Evolutionary conservation across 495 filamentous ascomycete species (phyloP).

Genomic region (Hypomontagnella monticulosa): DNA sequence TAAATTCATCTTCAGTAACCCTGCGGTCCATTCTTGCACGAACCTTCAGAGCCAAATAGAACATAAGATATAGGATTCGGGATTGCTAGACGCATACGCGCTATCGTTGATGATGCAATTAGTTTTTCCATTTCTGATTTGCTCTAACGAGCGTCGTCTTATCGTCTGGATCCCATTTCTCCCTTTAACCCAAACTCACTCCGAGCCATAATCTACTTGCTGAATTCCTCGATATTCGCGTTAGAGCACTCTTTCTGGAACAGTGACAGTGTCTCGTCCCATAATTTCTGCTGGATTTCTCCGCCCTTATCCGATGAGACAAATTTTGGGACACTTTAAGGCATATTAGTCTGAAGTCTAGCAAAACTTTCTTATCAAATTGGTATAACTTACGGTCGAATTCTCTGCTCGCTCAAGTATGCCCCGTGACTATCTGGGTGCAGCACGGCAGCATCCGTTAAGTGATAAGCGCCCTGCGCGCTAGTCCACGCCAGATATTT

Average conservation of each 20-base stretch:
- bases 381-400: slow-evolving; percentile 32
- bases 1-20: no score
- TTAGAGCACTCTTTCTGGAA: slow-evolving; percentile 29
- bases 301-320: slow-evolving; percentile 52
- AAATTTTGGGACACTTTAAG: slow-evolving; percentile 34
- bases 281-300: slow-evolving; percentile 49
- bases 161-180: not conserved
- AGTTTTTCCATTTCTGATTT: not conserved
- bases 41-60: no score
- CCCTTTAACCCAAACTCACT: not conserved
- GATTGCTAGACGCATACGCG: no score
- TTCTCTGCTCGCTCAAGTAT: slow-evolving; percentile 40
- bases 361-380: not conserved
- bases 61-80: no score
- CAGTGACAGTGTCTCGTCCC: slow-evolving; percentile 55
- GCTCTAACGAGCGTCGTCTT: not conserved
- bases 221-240: slow-evolving; percentile 34
- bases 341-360: slow-evolving; percentile 1
- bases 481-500: slow-evolving; percentile 31
- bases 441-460: slow-evolving; percentile 33
- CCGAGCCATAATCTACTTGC: not conserved
- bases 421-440: slow-evolving; percentile 40
- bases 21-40: no score
- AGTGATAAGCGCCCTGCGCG: slow-evolving; percentile 24
- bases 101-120: not conserved